Conservation (phyloP, 768 basidiomycete species). For the Amanita brunnescens region DNA sequence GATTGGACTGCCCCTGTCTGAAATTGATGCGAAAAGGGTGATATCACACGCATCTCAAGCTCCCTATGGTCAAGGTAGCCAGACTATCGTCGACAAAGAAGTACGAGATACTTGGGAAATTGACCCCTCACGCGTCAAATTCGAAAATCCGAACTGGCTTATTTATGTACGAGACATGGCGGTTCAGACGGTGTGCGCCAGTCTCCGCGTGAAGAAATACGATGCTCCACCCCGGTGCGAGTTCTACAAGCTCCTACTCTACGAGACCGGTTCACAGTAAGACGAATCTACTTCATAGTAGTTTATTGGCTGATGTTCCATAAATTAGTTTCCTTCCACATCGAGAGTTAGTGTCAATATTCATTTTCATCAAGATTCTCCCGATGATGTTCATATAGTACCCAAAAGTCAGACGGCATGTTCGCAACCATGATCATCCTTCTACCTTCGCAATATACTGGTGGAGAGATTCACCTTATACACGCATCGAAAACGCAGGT, state of each 20-base stretch:
- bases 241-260: slow-evolving; percentile 39
- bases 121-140: slow-evolving; percentile 28
- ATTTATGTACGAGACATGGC: slow-evolving; percentile 18
- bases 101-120: slow-evolving; percentile 48
- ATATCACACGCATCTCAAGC: slow-evolving; percentile 27
- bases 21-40: slow-evolving; percentile 29
- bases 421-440: slow-evolving; percentile 34
- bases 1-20: slow-evolving; percentile 33
- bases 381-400: slow-evolving; percentile 10
- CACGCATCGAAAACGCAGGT: slow-evolving; percentile 25
- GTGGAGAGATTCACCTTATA: slow-evolving; percentile 36
- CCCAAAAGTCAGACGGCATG: slow-evolving; percentile 30
- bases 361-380: not conserved
- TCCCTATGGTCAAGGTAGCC: slow-evolving; percentile 34
- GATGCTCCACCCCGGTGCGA: slow-evolving; percentile 25
- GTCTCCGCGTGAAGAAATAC: slow-evolving; percentile 26
- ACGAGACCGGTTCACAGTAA: slow-evolving; percentile 42
- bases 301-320: no score
- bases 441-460: slow-evolving; percentile 33
- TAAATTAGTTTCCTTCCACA: slow-evolving; percentile 33
- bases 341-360: slow-evolving; percentile 29
- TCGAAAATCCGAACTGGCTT: slow-evolving; percentile 33
- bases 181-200: slow-evolving; percentile 22
- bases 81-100: slow-evolving; percentile 27
- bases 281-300: slow-evolving; percentile 11